These are phyloP conservation scores for Aotearoamyces nothofagi DNA, from an alignment of 2,329 filamentous ascomycete species.

Conservation along the genomic window DNA sequence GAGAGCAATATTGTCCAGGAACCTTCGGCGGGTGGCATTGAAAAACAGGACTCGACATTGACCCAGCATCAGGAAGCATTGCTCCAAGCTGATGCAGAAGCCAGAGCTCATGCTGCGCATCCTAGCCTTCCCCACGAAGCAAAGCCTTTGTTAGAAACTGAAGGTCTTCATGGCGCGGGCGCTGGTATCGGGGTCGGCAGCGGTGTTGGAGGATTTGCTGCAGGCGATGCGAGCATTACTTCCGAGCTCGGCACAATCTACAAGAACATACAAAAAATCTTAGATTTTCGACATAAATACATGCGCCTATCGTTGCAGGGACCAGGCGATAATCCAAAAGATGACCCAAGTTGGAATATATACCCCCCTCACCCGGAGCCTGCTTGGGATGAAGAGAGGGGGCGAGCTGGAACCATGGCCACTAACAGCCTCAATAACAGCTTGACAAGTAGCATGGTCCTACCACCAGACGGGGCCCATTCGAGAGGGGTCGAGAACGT, in stretches of 20 bases:
- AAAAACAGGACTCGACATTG: constrained; percentile 4
- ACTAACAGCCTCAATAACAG: constrained; percentile 33
- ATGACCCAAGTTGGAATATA: constrained; percentile 68
- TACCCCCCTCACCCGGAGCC: constrained; percentile 88
- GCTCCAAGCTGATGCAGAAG: constrained; percentile 15
- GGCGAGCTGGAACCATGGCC: constrained; percentile 10
- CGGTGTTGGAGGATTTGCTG: constrained; percentile 45
- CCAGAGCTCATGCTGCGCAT: constrained; percentile 29
- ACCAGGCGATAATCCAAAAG: constrained; percentile 73
- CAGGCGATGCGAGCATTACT: constrained; percentile 66
- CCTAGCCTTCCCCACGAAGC: constrained; percentile 36
- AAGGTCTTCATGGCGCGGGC: constrained; percentile 41
- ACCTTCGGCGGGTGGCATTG: constrained; percentile 7
- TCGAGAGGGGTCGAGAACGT: constrained; percentile 10
- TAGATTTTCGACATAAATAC: constrained; percentile 81
- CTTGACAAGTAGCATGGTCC: constrained; percentile 19
- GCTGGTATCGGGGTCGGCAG: constrained; percentile 45
- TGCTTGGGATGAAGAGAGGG: constrained; percentile 54
- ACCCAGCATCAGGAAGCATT: constrained; percentile 12
- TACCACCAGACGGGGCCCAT: constrained; percentile 16
- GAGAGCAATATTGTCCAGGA: constrained; percentile 18
- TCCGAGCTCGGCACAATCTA: constrained; percentile 78
- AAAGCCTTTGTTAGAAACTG: constrained; percentile 32
- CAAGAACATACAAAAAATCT: constrained; percentile 75
- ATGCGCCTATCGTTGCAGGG: constrained; percentile 73